Percentiles rank a stretch among this genome's conserved stretches.
Conservation (phyloP, 2,329 filamentous ascomycete species). For the Colletotrichum phormii region DNA sequence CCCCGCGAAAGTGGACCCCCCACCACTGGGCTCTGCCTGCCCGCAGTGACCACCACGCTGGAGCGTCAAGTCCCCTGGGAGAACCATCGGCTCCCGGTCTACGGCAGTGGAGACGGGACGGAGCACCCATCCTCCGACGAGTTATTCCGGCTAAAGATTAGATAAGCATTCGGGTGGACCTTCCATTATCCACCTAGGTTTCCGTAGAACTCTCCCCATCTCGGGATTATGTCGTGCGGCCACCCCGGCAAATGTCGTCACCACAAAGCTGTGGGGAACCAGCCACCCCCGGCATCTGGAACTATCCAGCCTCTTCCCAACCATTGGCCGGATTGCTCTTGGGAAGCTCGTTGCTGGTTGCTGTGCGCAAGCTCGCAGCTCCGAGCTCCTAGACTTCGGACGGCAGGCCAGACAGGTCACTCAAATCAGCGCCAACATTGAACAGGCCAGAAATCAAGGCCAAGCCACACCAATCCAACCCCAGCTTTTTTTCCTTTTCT, state of each 20-base stretch:
- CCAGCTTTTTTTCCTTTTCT: constrained; percentile 8
- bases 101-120: too few relatives aligned
- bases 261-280: constrained; percentile 23
- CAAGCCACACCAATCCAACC: background rate
- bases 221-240: background rate
- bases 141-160: constrained; percentile 13
- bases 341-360: constrained; percentile 22
- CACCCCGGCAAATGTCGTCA: constrained; percentile 32
- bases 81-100: background rate
- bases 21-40: constrained; percentile 4
- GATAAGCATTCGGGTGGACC: background rate
- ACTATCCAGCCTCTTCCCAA: constrained; percentile 16
- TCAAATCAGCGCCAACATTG: too few relatives aligned
- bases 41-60: constrained; percentile 15
- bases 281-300: constrained; percentile 27
- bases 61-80: background rate
- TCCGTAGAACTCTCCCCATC: background rate
- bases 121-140: background rate
- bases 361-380: constrained; percentile 31
- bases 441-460: background rate
- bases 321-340: constrained; percentile 22
- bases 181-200: too few relatives aligned
- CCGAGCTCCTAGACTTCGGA: constrained; percentile 37
- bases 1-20: constrained; percentile 36
- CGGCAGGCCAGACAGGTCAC: constrained; percentile 16